Base-by-base conservation (phyloP, 2,329 filamentous ascomycete species). In the Xylaria sp. region DNA sequence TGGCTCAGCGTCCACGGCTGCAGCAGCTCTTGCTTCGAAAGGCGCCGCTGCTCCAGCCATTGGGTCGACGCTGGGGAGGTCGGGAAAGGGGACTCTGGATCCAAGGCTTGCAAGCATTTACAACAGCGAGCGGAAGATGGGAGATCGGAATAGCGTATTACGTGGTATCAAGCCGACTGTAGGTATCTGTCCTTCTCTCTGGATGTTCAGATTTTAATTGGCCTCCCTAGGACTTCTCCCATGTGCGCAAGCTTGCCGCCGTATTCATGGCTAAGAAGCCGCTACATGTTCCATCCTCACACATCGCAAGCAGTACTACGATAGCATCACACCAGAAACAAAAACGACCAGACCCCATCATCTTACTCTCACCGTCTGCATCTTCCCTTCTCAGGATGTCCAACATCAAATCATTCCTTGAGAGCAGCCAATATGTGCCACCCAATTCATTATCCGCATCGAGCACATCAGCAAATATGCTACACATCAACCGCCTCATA, bases 361-460 rank as follows among this genome's bases (percentile, higher is more conserved):
- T 99, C 79, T 90, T 99, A 33, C 90, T 99, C 69, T 98, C 96
- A 0, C 96, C 96, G 1, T 98, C 95, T 1, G 96, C 95, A 11
- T 97, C 95, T 2, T 97, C 94, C 1, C 89, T 98, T 58, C 90
- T 99, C 44, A 94, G 95, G 79, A 93, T 98, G 88, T 92, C 93
- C 62, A 99, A 99, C 79, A 93, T 97, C 81, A 97, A 97, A 78
- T 90, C 92, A 36, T 98, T 99, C 85, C 91, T 99, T 72, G 91
- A 95, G 79, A 87, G 90, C 65, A 94, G 94, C 66, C 85, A 91
- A 72, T 99, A 95, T 82, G 85, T 90, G 6, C 93, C 93, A 0
- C 87, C 93, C 3, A 92, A 94, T 85, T 79, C 77, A 42, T 83
- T 85, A 9, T 83, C 88, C 59, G 83, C 88, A 64, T 87, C 77